Base-by-base conservation (phyloP, 768 basidiomycete genomes). In the Lentinula sp. region DNA sequence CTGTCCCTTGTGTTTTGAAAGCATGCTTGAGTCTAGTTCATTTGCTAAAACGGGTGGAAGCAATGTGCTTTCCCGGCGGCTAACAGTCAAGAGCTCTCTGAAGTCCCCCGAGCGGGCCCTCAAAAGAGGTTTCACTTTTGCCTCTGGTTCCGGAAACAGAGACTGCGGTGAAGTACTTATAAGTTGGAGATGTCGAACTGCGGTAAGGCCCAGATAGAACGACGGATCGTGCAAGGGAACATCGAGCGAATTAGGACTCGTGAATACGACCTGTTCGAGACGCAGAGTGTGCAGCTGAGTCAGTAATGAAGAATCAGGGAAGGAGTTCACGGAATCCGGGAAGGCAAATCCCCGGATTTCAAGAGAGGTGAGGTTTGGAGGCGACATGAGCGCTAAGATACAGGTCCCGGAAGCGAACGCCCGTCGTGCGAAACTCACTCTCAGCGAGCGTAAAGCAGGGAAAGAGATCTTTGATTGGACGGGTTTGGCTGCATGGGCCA, bases 121-220 rank as follows among this genome's bases (percentile, higher is more conserved):
- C 10, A 36, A 49, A 35, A 61, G 33, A 28, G 28, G 43, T 37
- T 49, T 49, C 33, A 20, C 36, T 48, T 28, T 48, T n/a, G 48
- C 57, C 6, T 59, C 48, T 57, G 15, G 39, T 33, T 28, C 28
- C 23, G 53, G 53, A 35, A 61, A 55, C 37, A 61, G 42, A 37
- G 54, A 16, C 43, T 61, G 32, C 6, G 43, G 45, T 18, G 45
- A 9, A 13, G 61, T 61, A 18, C 28, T 6, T 10, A 61, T 61
- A 13, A 61, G 35, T 12, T 61, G 43, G 43, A 61, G 61, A 23
- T 56, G 61, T 42, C 48, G 46, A 23, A 61, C 53, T n/a, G 52
- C 36, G 43, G 61, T 43, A 16, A 61, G 45, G 16, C 43, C 10
- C 28, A 53, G 43, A 42, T 41, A 54, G 42, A 48, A 52, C 9